Percentiles rank a stretch among this genome's conserved stretches.
Evolutionary conservation across 208 protist species (phyloP).

Genomic region (Crithidia sp.): DNA sequence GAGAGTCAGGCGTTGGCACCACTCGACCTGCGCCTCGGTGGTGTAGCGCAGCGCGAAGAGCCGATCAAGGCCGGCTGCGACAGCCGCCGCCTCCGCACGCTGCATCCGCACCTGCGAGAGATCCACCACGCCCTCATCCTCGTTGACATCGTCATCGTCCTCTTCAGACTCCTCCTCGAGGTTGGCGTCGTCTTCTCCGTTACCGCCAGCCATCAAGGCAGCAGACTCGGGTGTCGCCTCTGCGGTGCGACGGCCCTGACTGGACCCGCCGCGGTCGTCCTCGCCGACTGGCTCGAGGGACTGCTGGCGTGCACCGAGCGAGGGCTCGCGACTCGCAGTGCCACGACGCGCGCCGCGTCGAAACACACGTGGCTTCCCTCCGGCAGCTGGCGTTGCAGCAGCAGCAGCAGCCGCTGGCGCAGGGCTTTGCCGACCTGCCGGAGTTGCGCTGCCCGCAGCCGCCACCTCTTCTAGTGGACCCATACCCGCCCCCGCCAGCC

Average conservation of each 20-base stretch:
- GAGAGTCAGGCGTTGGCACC: conserved; percentile 71
- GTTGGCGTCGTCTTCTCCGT: conserved; percentile 8
- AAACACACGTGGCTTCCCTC: conserved; percentile 8
- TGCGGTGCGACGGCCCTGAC: not conserved
- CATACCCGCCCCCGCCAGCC: not conserved
- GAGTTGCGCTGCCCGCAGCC: not conserved
- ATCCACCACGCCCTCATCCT: conserved; percentile 20
- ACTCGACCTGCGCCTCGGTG: conserved; percentile 86
- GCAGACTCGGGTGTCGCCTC: not conserved
- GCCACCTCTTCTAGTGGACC: not conserved
- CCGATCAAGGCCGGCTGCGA: conserved; percentile 73
- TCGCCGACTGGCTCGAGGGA: not conserved
- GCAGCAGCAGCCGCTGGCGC: not conserved
- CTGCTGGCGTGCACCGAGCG: not conserved
- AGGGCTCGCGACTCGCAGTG: conserved; percentile 6
- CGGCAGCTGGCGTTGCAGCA: not conserved
- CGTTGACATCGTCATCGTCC: conserved; percentile 16
- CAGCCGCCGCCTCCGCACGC: conserved; percentile 63
- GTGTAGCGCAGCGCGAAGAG: conserved; percentile 66
- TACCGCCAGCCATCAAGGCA: conserved; percentile 6
- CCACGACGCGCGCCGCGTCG: conserved; percentile 16
- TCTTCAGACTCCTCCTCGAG: conserved; percentile 18
- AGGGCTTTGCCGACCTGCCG: not conserved
- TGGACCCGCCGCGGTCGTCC: not conserved
- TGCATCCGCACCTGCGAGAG: conserved; percentile 52